A percentile compares a stretch with the other conserved stretches of the same genome.
Conservation (phyloP, 2,329 filamentous ascomycete genomes). For the Microsporum canis region DNA sequence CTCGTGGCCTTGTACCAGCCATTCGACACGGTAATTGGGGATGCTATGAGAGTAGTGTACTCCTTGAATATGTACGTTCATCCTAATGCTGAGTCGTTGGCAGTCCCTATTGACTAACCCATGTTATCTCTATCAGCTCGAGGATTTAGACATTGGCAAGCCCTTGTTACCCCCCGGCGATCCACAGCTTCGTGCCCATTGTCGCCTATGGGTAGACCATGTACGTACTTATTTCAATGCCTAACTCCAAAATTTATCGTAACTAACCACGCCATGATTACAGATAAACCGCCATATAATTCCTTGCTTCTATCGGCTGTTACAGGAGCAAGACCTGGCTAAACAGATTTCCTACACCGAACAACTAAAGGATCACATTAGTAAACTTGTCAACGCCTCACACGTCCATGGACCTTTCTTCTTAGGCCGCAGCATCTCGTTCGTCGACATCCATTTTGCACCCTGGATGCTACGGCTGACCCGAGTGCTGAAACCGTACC, state of each 20-base stretch:
- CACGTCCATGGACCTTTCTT: slow-evolving; percentile 58
- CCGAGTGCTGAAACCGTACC: slow-evolving; percentile 53
- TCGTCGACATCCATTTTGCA: slow-evolving; percentile 65
- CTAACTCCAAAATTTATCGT: neutral
- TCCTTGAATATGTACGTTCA: slow-evolving; percentile 66
- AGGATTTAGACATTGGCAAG: slow-evolving; percentile 54
- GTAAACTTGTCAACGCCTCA: slow-evolving; percentile 48
- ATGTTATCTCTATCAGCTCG: slow-evolving; percentile 43
- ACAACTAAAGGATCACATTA: slow-evolving; percentile 55
- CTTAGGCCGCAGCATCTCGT: slow-evolving; percentile 44
- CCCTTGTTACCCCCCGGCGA: slow-evolving; percentile 54
- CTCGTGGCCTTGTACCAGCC: slow-evolving; percentile 62
- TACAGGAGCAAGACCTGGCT: slow-evolving; percentile 51
- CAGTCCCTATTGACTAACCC: neutral
- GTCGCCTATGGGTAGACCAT: slow-evolving; percentile 70
- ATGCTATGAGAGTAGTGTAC: slow-evolving; percentile 67
- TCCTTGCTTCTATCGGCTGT: slow-evolving; percentile 61
- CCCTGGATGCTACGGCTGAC: slow-evolving; percentile 61
- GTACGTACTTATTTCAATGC: slow-evolving; percentile 35
- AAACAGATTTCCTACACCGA: slow-evolving; percentile 50
- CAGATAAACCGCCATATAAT: slow-evolving; percentile 67
- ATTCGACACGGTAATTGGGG: slow-evolving; percentile 70
- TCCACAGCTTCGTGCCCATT: slow-evolving; percentile 59
- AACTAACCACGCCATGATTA: slow-evolving; percentile 9
- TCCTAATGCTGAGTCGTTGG: neutral